Evolutionary conservation across 108 stramenopile genomes (phyloP), one percentile per base, ranked within the genome.

Genomic region (Schizochytrium sp.): DNA sequence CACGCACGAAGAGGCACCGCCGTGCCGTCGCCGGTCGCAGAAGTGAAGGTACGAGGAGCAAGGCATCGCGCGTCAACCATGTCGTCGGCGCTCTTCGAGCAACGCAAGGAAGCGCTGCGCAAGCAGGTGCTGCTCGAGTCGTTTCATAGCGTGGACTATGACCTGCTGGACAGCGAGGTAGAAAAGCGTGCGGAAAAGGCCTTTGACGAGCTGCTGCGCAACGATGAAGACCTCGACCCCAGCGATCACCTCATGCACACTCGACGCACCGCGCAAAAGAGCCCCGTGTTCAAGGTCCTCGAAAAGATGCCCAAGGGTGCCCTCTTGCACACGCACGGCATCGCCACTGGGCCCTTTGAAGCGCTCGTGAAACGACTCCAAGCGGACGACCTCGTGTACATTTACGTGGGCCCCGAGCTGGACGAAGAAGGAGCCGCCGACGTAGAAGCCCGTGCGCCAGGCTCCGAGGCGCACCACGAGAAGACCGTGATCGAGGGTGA

Each of bases 51-150:
- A 69, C 63, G 34, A 23, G 5, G 41, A 34, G 34, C 34, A 34
- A 34, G 34, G 34, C 34, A 34, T 34, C 34, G 34, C 34, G 34
- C 34, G 34, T 34, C 34, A 34, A 34, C 0, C 34, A 34, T 34
- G 63, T 23, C 25, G 63, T 8, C 63, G 63, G 25, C 76, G 48
- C 45, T 83, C n/a, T 83, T 83, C 4, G 76, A 83, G 76, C 48
- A 12, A 45, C 45, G 76, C 48, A 83, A 83, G 76, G 48, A 8
- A 45, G 76, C 76, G n/a, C 76, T 83, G 48, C 45, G 51, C 25
- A 83, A 47, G 76, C 76, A 83, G 76, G 76, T 83, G 51, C 51
- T 83, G 76, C 51, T 83, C 43, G 76, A 83, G 76, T 83, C 76
- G 18, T 83, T 83, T 4, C 76, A 83, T 4, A 83, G 76, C 51